Evolutionary conservation across 202 grass and related monocot genomes (phyloP).

Genomic region (Zoysia matrella): DNA sequence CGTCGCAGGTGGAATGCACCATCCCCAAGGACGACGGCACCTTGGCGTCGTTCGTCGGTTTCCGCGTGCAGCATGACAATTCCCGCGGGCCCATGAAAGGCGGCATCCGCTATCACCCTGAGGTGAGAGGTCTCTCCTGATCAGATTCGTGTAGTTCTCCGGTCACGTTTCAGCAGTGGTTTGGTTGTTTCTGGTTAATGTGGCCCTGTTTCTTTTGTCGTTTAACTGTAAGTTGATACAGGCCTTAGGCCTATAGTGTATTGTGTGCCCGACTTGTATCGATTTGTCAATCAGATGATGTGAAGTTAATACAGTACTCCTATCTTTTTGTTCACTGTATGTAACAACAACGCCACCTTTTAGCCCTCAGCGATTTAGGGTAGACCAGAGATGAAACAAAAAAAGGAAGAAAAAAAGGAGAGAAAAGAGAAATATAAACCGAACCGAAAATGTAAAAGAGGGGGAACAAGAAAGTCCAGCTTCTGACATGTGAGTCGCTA

Average conservation of each 20-base stretch:
- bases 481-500: too few species aligned
- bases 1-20: constrained; percentile 89
- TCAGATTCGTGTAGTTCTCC: constrained; percentile 12
- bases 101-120: constrained; percentile 91
- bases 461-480: too few species aligned
- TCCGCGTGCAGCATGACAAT: constrained; percentile 97
- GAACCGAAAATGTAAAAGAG: too few species aligned
- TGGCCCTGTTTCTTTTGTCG: background rate
- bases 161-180: background rate
- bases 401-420: too few species aligned
- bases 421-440: too few species aligned
- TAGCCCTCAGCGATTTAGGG: too few species aligned
- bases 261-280: background rate
- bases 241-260: background rate
- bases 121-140: constrained; percentile 50
- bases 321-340: background rate
- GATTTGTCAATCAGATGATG: constrained; percentile 19
- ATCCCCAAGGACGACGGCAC: constrained; percentile 92
- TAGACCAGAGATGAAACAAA: too few species aligned
- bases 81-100: constrained; percentile 97
- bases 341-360: background rate
- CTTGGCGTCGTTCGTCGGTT: constrained; percentile 78
- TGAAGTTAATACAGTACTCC: background rate
- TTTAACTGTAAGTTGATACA: background rate
- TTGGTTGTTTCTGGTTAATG: background rate